Evolutionary conservation across 768 basidiomycete genomes (phyloP).

Genomic region (Auricularia heimuer): DNA sequence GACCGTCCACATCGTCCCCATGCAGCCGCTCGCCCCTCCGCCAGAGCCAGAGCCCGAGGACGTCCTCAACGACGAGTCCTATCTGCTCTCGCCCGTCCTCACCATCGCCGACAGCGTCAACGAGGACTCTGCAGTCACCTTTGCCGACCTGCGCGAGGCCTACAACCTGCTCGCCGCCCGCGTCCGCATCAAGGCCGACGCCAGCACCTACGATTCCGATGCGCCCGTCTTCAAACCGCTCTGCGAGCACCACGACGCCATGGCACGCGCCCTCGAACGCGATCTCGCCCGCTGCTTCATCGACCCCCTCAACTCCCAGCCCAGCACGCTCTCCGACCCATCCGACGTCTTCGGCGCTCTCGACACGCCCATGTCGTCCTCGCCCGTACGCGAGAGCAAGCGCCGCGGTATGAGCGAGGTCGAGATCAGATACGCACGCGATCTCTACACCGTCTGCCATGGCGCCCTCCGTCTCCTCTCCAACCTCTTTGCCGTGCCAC

Average conservation of each 20-base stretch:
- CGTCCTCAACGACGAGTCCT: constrained; percentile 51
- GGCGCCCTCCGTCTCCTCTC: constrained; percentile 58
- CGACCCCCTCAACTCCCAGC: constrained; percentile 34
- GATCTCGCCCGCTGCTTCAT: constrained; percentile 58
- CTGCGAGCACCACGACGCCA: constrained; percentile 37
- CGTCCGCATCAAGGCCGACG: constrained; percentile 40
- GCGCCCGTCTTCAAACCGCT: constrained; percentile 45
- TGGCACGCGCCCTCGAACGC: constrained; percentile 53
- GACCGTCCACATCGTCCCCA: constrained; percentile 17
- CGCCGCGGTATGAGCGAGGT: constrained; percentile 65
- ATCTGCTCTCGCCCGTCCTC: constrained; percentile 55
- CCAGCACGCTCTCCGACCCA: constrained; percentile 12
- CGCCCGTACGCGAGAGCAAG: constrained; percentile 57
- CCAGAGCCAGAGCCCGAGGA: constrained; percentile 68
- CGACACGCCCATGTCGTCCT: constrained; percentile 17
- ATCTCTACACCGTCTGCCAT: constrained; percentile 65
- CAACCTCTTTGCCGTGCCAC: constrained; percentile 49
- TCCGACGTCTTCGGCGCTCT: constrained; percentile 18
- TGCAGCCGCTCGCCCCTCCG: constrained; percentile 39
- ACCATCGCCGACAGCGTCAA: constrained; percentile 37
- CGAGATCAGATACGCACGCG: constrained; percentile 69
- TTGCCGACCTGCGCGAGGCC: constrained; percentile 58
- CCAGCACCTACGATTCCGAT: constrained; percentile 50
- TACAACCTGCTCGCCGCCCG: constrained; percentile 64
- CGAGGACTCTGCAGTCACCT: constrained; percentile 26